A percentile compares a stretch with the other conserved stretches of the same genome.
Evolutionary conservation across 163 green algal genomes (phyloP).

Genomic region (Picocystis sp.): DNA sequence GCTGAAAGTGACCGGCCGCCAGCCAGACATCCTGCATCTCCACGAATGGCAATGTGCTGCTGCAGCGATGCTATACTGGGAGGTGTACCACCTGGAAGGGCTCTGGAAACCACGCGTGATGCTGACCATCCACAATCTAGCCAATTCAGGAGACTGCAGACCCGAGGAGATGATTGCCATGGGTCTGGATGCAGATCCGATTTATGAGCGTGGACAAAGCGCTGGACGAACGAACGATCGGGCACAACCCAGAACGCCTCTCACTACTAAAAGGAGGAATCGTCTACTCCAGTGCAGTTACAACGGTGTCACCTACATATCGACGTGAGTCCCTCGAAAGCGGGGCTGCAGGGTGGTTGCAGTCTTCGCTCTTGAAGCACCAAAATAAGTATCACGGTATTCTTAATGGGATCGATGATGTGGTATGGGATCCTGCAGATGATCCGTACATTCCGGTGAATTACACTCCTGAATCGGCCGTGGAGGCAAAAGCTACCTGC

Average conservation of each 20-base stretch:
- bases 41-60: constrained; percentile 82
- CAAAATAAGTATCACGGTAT: constrained; percentile 85
- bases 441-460: constrained; percentile 62
- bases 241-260: constrained; percentile 88
- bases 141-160: constrained; percentile 66
- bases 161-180: constrained; percentile 72
- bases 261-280: constrained; percentile 85
- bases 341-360: not conserved
- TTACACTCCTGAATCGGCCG: not conserved
- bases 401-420: constrained; percentile 84
- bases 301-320: constrained; percentile 92
- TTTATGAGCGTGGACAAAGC: constrained; percentile 59
- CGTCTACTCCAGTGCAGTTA: constrained; percentile 69
- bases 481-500: not conserved
- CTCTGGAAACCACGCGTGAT: constrained; percentile 2
- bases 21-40: constrained; percentile 71
- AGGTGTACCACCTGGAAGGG: constrained; percentile 39
- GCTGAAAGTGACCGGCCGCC: constrained; percentile 28
- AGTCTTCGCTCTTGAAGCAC: not conserved
- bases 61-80: constrained; percentile 77
- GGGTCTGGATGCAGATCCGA: constrained; percentile 19
- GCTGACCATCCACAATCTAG: constrained; percentile 79
- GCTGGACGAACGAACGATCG: constrained; percentile 87
- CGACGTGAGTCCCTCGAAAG: constrained; percentile 37
- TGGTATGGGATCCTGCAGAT: constrained; percentile 71